Evolutionary conservation across 2,329 filamentous ascomycete genomes (phyloP).

Genomic region (Cladophialophora immunda): DNA sequence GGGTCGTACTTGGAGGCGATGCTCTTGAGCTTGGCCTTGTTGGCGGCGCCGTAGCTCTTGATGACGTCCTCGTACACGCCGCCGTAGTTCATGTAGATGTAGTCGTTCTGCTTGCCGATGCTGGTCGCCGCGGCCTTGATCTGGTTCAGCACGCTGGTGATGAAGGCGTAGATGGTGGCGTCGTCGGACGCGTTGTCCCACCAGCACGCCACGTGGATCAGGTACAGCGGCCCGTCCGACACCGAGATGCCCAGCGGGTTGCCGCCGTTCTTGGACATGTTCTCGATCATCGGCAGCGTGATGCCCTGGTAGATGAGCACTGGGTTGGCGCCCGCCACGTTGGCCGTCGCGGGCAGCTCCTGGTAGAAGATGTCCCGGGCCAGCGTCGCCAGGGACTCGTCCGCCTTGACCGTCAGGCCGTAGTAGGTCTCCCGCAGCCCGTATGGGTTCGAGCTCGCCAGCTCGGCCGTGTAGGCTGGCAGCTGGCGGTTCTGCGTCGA

Average conservation of each 20-base stretch:
- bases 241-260: slow-evolving; percentile 48
- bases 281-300: slow-evolving; percentile 43
- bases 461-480: slow-evolving; percentile 46
- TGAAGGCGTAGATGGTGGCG: slow-evolving; percentile 40
- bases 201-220: slow-evolving; percentile 44
- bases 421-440: slow-evolving; percentile 47
- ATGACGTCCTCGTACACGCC: slow-evolving; percentile 54
- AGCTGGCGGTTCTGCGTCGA: slow-evolving; percentile 44
- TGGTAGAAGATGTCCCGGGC: slow-evolving; percentile 42
- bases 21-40: slow-evolving; percentile 45
- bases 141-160: slow-evolving; percentile 42
- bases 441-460: slow-evolving; percentile 46
- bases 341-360: slow-evolving; percentile 35
- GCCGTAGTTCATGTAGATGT: slow-evolving; percentile 60
- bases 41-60: slow-evolving; percentile 51
- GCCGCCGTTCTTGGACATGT: slow-evolving; percentile 45
- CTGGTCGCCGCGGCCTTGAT: slow-evolving; percentile 44
- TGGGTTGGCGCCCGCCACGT: slow-evolving; percentile 39
- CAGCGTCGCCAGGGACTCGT: slow-evolving; percentile 43
- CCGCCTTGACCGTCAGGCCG: slow-evolving; percentile 46
- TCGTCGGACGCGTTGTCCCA: slow-evolving; percentile 49
- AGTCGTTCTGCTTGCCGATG: slow-evolving; percentile 45
- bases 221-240: slow-evolving; percentile 40
- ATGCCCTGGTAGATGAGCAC: slow-evolving; percentile 48
- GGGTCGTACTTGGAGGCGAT: slow-evolving; percentile 54